A percentile compares a stretch with the other conserved stretches of the same genome.
Evolutionary conservation across 306 rosid species (phyloP).

Genomic region (Heteromeles arbutifolia): DNA sequence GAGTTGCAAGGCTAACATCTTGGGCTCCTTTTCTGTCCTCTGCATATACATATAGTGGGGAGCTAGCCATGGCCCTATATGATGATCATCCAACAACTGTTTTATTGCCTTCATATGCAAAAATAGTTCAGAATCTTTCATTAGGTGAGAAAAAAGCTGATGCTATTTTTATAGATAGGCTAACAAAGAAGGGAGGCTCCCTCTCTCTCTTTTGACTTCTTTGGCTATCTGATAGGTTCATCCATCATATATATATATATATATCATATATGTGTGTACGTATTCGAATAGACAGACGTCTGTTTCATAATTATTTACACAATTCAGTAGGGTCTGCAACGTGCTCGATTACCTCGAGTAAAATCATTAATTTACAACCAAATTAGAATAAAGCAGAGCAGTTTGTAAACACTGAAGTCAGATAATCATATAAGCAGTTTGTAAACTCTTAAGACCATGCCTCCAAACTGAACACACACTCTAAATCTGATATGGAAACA

Average conservation of each 20-base stretch:
- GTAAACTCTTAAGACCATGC: too few species aligned
- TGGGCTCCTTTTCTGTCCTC: constrained; percentile 18
- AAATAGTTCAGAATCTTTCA: constrained; percentile 11
- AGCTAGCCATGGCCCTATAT: neutral
- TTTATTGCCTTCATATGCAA: constrained; percentile 1
- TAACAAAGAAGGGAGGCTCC: neutral
- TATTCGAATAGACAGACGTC: too few species aligned
- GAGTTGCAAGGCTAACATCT: constrained; percentile 76
- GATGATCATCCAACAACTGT: constrained; percentile 30
- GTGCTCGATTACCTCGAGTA: too few species aligned
- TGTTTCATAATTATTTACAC: too few species aligned
- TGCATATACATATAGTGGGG: neutral
- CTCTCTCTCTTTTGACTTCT: neutral
- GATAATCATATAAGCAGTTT: too few species aligned
- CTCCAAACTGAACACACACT: too few species aligned
- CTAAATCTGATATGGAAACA: too few species aligned
- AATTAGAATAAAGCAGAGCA: too few species aligned
- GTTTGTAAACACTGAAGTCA: too few species aligned
- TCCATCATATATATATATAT: neutral
- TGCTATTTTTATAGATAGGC: neutral
- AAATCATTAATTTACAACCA: too few species aligned
- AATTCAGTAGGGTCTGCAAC: too few species aligned
- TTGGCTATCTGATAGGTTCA: neutral
- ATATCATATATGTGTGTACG: too few species aligned
- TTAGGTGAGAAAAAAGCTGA: constrained; percentile 16